Conservation (phyloP, 768 basidiomycete species). For the Leucocoprinus birnbaumii region DNA sequence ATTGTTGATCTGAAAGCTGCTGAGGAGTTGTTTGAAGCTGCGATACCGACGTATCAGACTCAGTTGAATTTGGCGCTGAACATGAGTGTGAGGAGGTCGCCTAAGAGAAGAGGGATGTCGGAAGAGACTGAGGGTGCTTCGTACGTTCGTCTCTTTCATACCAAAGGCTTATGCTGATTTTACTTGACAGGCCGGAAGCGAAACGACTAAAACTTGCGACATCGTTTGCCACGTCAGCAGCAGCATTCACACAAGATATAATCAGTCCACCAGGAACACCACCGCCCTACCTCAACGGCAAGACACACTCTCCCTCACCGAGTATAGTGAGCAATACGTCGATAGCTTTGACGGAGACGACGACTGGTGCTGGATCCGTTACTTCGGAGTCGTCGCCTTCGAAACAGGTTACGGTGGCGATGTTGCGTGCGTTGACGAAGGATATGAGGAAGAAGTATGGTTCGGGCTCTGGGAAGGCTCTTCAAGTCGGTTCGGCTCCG, state of each 20-base stretch:
- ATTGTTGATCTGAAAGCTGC: constrained; percentile 29
- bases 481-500: background rate
- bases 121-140: constrained; percentile 34
- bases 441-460: constrained; percentile 49
- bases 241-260: no score
- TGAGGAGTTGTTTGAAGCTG: constrained; percentile 28
- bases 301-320: constrained; percentile 6
- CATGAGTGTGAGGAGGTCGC: constrained; percentile 39
- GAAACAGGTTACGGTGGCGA: constrained; percentile 52
- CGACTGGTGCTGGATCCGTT: constrained; percentile 6
- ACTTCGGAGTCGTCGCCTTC: constrained; percentile 41
- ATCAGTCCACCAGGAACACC: constrained; percentile 9
- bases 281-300: constrained; percentile 13
- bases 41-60: constrained; percentile 30
- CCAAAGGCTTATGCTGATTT: background rate
- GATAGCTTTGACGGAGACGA: background rate
- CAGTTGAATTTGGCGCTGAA: constrained; percentile 36
- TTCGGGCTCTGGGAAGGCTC: background rate
- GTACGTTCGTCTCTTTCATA: constrained; percentile 25
- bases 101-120: constrained; percentile 44
- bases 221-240: no score
- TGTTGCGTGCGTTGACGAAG: constrained; percentile 59
- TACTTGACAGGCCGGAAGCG: constrained; percentile 9
- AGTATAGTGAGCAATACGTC: constrained; percentile 12
- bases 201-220: constrained; percentile 8